Base-by-base conservation (phyloP, 2,329 filamentous ascomycete genomes). In the Verruconis gallopava region DNA sequence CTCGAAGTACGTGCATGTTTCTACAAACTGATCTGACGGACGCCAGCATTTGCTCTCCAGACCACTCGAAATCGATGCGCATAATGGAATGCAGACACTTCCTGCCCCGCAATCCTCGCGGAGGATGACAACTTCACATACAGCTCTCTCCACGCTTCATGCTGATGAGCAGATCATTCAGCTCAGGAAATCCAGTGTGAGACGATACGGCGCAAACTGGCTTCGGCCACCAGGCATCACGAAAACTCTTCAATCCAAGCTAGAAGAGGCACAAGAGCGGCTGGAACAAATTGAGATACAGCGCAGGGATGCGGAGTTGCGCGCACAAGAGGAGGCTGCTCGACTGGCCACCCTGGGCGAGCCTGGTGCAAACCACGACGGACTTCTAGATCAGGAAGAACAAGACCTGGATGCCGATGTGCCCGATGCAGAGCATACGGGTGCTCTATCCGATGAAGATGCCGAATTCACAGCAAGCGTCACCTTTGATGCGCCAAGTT, bases 241-340 rank as follows among this genome's bases (percentile, higher is more conserved):
- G 44, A 98, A 96, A 68, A 94, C 89, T 1, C 75, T 94, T 46
- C 80, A 93, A 56, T 86, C 93, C 48, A 75, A 86, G 63, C 79
- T 82, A 33, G 91, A 98, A 62, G 91, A 98, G 65, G 77, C 80
- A 50, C 75, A 82, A 9, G 91, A 98, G 65, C 74, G 19, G 14
- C 81, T 89, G 56, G 91, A 98, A 60, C 83, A 88, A 46, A 75
- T 83, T 47, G 78, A 83, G 54, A 74, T 81, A 2, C 65, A 85
- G 58, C 69, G 81, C 17, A 69, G 81, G 21, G 82, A 88, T 57
- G 73, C 76, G 51, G 63, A 80, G 3, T 75, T 80, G 44, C 69
- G 93, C 34, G 81, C 81, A 28, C 64, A 64, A 9, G 62, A 62
- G 40, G 65, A 68, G 17, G 76, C 84, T 52, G 73, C 76, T 1